Conservation (phyloP, 768 basidiomycete genomes). For the Lyophyllum semitale region DNA sequence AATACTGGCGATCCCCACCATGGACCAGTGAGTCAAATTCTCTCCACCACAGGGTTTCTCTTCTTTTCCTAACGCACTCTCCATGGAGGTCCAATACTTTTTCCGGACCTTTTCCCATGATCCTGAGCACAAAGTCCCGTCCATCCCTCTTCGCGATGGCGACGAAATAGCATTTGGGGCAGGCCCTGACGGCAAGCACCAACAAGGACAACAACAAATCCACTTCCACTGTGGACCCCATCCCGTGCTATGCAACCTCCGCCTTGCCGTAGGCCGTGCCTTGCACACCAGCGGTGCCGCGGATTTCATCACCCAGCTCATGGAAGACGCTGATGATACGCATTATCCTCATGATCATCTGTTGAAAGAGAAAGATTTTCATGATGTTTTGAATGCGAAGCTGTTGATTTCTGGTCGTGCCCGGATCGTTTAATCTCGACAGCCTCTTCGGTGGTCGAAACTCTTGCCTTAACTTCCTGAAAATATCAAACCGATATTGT, state of each 20-base stretch:
- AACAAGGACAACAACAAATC: no score
- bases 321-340: constrained; percentile 11
- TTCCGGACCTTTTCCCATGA: constrained; percentile 11
- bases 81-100: constrained; percentile 4
- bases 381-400: constrained; percentile 16
- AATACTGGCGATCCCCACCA: neutral
- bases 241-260: constrained; percentile 23
- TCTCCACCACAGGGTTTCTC: neutral
- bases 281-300: constrained; percentile 14
- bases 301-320: constrained; percentile 10
- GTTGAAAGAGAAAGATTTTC: constrained; percentile 9
- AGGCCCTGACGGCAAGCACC: constrained; percentile 18
- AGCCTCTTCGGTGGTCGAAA: no score
- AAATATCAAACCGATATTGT: no score
- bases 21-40: constrained; percentile 4
- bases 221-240: constrained; percentile 16
- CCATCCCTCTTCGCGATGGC: constrained; percentile 16
- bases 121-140: constrained; percentile 1
- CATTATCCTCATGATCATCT: constrained; percentile 2
- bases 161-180: constrained; percentile 19
- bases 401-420: constrained; percentile 16
- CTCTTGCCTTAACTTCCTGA: no score
- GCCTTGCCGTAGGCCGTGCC: constrained; percentile 23
- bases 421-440: constrained; percentile 12
- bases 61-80: neutral